A percentile compares a stretch with the other conserved stretches of the same genome.
Evolutionary conservation across 139 green algal genomes (phyloP).

Genomic region (Tetratostichococcus sp.): DNA sequence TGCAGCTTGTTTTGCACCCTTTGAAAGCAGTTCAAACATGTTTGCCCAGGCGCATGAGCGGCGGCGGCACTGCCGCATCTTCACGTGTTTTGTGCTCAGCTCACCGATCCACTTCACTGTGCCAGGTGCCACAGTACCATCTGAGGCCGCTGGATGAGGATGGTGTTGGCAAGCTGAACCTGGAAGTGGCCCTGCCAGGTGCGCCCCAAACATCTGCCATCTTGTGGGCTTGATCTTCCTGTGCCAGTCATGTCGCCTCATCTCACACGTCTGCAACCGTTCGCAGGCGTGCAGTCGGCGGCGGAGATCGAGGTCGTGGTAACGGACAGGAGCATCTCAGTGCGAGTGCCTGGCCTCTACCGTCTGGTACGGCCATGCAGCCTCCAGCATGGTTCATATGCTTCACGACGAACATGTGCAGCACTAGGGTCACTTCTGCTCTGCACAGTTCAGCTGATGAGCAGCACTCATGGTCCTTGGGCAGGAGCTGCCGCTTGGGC

Average conservation of each 20-base stretch:
- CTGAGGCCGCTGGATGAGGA: background rate
- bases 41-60: too few relatives aligned
- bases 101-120: background rate
- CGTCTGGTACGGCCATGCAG: slow-evolving; percentile 7
- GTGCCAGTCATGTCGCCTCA: too few relatives aligned
- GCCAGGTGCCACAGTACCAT: background rate
- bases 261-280: too few relatives aligned
- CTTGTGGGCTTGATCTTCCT: too few relatives aligned
- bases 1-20: too few relatives aligned
- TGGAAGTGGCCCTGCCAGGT: background rate
- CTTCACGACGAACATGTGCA: too few relatives aligned
- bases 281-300: background rate
- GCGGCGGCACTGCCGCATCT: background rate
- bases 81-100: background rate
- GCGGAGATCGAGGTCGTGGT: background rate
- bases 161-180: background rate
- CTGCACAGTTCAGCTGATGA: too few relatives aligned
- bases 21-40: too few relatives aligned
- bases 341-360: background rate
- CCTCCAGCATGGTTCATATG: too few relatives aligned
- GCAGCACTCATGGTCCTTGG: background rate
- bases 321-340: background rate
- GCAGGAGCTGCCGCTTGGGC: slow-evolving; percentile 17
- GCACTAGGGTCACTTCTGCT: too few relatives aligned
- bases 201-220: too few relatives aligned